These are phyloP conservation scores for Microcos paniculata DNA, from an alignment of 345 rosid genomes.

Conservation along the genomic window DNA sequence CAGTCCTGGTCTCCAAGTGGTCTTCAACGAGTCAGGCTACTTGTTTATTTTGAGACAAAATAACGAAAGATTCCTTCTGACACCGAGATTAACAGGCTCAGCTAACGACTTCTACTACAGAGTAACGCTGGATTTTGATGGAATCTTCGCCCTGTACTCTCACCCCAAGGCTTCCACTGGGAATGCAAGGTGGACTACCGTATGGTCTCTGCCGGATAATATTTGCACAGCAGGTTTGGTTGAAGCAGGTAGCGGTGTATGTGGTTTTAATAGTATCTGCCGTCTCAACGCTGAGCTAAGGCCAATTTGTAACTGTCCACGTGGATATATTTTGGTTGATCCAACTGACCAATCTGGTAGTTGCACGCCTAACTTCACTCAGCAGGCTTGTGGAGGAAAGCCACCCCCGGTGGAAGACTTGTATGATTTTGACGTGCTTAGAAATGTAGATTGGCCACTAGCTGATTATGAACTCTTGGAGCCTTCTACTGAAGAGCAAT, in stretches of 20 bases:
- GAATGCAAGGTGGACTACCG: background rate
- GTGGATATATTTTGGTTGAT: conserved; percentile 11
- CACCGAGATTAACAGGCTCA: background rate
- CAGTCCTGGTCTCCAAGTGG: conserved; percentile 13
- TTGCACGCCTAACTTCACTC: conserved; percentile 26
- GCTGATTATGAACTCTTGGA: conserved; percentile 25
- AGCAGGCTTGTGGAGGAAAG: conserved; percentile 18
- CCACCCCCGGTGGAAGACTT: background rate
- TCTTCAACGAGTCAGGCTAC: conserved; percentile 22
- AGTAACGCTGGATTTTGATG: conserved; percentile 12
- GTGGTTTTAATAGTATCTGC: conserved; percentile 39
- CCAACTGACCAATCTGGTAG: conserved; percentile 13
- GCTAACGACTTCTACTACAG: conserved; percentile 19
- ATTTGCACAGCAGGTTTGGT: background rate
- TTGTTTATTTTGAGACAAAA: conserved; percentile 11
- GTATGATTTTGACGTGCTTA: background rate
- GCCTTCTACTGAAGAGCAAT: conserved; percentile 24
- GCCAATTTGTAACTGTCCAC: conserved; percentile 27
- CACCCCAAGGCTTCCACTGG: conserved; percentile 8
- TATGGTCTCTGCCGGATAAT: conserved; percentile 20
- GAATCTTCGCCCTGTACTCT: conserved; percentile 11
- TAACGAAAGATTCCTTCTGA: background rate
- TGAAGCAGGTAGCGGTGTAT: conserved; percentile 17
- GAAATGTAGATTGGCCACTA: conserved; percentile 29
- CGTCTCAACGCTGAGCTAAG: background rate